A percentile compares a stretch with the other conserved stretches of the same genome.
Conservation (phyloP, 768 basidiomycete species). For the Glaciozyma antarctica region DNA sequence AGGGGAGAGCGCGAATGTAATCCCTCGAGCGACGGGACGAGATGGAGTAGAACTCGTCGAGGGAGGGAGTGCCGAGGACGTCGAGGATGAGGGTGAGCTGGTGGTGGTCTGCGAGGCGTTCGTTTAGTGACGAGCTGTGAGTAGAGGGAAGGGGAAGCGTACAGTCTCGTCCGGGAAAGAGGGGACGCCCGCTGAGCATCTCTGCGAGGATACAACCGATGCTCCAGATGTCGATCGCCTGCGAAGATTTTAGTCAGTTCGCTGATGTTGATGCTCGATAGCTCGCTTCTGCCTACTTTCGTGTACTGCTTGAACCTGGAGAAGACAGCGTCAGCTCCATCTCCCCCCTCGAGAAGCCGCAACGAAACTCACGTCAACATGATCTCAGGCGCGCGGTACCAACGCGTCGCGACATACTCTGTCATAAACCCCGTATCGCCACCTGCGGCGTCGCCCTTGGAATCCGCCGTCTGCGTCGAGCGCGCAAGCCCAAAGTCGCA, state of each 20-base stretch:
- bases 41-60: constrained; percentile 93
- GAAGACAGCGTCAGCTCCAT: constrained; percentile 5
- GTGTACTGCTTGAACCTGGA: constrained; percentile 44
- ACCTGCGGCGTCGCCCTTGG: constrained; percentile 25
- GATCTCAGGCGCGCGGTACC: constrained; percentile 49
- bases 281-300: constrained; percentile 35
- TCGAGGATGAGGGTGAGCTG: constrained; percentile 87
- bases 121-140: background rate
- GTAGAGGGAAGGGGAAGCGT: background rate
- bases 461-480: constrained; percentile 36
- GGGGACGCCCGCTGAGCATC: constrained; percentile 80
- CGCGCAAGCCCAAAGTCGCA: constrained; percentile 76
- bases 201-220: constrained; percentile 82
- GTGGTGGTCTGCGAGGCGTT: constrained; percentile 54
- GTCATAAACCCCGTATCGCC: constrained; percentile 41
- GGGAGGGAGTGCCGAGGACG: constrained; percentile 61
- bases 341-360: too few relatives aligned
- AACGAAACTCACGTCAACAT: constrained; percentile 41
- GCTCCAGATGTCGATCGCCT: constrained; percentile 71
- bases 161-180: constrained; percentile 88
- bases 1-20: constrained; percentile 73
- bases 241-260: constrained; percentile 27
- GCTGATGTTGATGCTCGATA: background rate
- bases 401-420: constrained; percentile 83
- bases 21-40: constrained; percentile 68